These are phyloP conservation scores for Phytophthora constricta DNA, from an alignment of 352 stramenopile genomes.

Conservation along the genomic window DNA sequence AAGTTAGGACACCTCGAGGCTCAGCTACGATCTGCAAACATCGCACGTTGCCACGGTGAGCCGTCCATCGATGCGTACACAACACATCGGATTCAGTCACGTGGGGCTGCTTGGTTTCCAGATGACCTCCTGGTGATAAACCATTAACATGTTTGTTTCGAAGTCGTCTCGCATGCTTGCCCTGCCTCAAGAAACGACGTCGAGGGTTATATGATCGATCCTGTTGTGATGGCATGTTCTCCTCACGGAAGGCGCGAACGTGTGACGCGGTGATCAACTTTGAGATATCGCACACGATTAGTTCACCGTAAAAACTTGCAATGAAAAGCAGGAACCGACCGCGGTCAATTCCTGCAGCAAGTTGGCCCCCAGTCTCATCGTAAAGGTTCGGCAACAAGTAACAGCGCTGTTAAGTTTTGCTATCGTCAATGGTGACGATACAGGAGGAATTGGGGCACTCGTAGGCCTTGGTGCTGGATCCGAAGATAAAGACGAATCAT, in stretches of 20 bases:
- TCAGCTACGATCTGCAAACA: conserved; percentile 65
- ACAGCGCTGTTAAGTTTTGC: conserved; percentile 40
- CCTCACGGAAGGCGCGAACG: conserved; percentile 58
- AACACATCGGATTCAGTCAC: conserved; percentile 44
- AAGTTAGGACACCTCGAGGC: conserved; percentile 63
- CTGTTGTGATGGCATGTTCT: conserved; percentile 63
- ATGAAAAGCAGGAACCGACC: conserved; percentile 55
- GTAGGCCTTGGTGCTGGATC: neutral
- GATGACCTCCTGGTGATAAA: neutral
- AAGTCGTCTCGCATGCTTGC: conserved; percentile 65
- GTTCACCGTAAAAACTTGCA: conserved; percentile 49
- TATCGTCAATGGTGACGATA: conserved; percentile 27
- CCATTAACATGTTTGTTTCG: conserved; percentile 35
- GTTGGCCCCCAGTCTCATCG: conserved; percentile 60
- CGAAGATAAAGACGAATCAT: neutral
- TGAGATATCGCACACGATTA: conserved; percentile 64
- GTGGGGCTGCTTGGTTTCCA: conserved; percentile 19
- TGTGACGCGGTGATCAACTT: conserved; percentile 46
- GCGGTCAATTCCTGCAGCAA: conserved; percentile 55
- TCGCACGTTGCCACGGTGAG: conserved; percentile 57
- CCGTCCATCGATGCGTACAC: conserved; percentile 58
- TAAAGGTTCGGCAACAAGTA: conserved; percentile 63
- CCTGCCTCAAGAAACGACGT: conserved; percentile 69
- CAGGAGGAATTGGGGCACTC: neutral
- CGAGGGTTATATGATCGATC: conserved; percentile 75